Conservation (phyloP, 2,329 filamentous ascomycete species). For the Nannizziopsis arthrosporioides region DNA sequence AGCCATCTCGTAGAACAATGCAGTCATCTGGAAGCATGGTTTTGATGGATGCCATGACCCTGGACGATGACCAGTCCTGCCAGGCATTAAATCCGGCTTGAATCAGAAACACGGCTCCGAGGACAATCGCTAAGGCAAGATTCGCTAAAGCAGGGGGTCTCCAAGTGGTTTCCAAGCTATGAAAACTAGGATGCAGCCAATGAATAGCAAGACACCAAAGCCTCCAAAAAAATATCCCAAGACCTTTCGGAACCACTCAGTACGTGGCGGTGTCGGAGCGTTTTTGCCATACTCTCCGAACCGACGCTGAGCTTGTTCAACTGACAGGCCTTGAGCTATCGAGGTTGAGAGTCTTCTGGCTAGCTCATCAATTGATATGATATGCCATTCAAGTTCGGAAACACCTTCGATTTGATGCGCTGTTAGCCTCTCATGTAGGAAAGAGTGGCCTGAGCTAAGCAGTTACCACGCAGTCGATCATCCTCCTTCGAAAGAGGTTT, state of each 20-base stretch:
- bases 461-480: not conserved
- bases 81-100: conserved; percentile 59
- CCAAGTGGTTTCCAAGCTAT: conserved; percentile 66
- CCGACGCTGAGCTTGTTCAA: conserved; percentile 45
- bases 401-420: conserved; percentile 36
- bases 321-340: conserved; percentile 47
- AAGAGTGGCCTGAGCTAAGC: not conserved
- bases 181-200: conserved; percentile 61
- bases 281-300: conserved; percentile 55
- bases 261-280: conserved; percentile 53
- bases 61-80: conserved; percentile 64
- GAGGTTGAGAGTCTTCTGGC: conserved; percentile 49
- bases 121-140: conserved; percentile 59
- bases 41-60: conserved; percentile 69
- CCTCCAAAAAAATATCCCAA: conserved; percentile 65
- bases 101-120: conserved; percentile 57
- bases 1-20: conserved; percentile 50
- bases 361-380: conserved; percentile 46
- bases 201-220: conserved; percentile 59
- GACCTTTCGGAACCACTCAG: conserved; percentile 46
- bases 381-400: conserved; percentile 56
- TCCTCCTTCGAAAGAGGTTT: not conserved
- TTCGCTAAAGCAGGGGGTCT: conserved; percentile 59
- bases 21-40: conserved; percentile 68
- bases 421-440: not conserved